Base-by-base conservation (phyloP, 2,329 filamentous ascomycete genomes). In the Drechmeria coniospora region DNA sequence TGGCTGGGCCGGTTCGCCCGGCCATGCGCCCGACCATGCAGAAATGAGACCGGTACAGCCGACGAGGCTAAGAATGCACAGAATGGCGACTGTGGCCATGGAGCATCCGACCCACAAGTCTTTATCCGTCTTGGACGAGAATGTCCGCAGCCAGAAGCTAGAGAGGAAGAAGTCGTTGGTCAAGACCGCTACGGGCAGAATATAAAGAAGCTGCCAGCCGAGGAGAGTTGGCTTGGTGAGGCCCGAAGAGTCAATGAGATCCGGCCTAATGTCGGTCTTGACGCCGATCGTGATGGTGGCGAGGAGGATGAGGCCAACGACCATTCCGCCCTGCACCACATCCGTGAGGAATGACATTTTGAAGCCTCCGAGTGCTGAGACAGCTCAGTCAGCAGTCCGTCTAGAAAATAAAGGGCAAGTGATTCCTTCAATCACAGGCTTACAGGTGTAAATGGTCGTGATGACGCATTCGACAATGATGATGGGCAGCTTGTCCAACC, bases 91-190 rank as follows among this genome's bases (percentile, higher is more conserved):
- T 6, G 67, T 67, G 12, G 81, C 79, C 27, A 81, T 61, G n/a
- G 65, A 66, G 17, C 80, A 66, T 26, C 80, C 82, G 30, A 86
- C 61, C 61, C 71, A 75, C 6, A 90, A 67, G 44, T 87, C 80
- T 43, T 66, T 74, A 59, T 90, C 80, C 0, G 77, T 81, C 49
- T 69, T 76, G 28, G 79, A 79, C 12, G 80, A 77, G 44, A 90
- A 90, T 5, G 80, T 80, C 27, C 81, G 75, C 50, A 87, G 68
- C 81, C 81, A 90, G 53, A 82, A 84, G 38, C 72, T 77, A 18
- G 79, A 82, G 23, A 90, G 61, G 59, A 90, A 90, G 61, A 90
- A 86, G 58, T 86, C 75, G 55, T 87, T 90, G 33, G 80, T 86
- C 31, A 86, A 47, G 37, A 90, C 68, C 24, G 81, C 81, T 5